Evolutionary conservation across 2,329 filamentous ascomycete genomes (phyloP).

Genomic region (Cordyceps cateniannulata): DNA sequence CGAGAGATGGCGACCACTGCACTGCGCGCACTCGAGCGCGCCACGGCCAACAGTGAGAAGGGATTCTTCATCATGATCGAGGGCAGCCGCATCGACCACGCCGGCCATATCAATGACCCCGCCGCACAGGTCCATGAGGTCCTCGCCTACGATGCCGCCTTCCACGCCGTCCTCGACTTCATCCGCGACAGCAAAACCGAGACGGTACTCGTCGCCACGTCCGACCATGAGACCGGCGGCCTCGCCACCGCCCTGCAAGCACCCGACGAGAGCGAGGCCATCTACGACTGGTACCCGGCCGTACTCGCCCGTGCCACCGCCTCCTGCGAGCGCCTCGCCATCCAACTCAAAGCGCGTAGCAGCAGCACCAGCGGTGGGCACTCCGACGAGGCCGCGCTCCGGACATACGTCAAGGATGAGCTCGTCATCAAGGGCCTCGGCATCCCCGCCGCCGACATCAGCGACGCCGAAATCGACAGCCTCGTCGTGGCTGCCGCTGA

Average conservation of each 20-base stretch:
- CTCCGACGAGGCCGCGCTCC: constrained; percentile 34
- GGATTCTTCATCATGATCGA: constrained; percentile 99
- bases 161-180: constrained; percentile 78
- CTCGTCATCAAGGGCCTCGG: constrained; percentile 68
- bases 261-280: constrained; percentile 45
- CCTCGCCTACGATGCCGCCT: constrained; percentile 86
- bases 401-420: constrained; percentile 59
- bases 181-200: constrained; percentile 66
- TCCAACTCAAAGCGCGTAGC: constrained; percentile 56
- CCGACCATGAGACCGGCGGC: constrained; percentile 94
- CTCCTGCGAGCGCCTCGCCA: constrained; percentile 65
- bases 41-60: constrained; percentile 76
- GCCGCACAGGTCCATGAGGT: constrained; percentile 86
- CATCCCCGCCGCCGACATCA: constrained; percentile 58
- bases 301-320: constrained; percentile 72
- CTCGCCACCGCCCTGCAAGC: constrained; percentile 70
- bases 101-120: constrained; percentile 79
- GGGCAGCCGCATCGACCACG: constrained; percentile 92
- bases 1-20: constrained; percentile 88
- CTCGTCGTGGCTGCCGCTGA: constrained; percentile 55
- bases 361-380: constrained; percentile 21
- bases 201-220: constrained; percentile 80
- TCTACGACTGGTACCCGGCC: constrained; percentile 72
- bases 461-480: constrained; percentile 60
- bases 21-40: constrained; percentile 69